A percentile compares a stretch with the other conserved stretches of the same genome.
Evolutionary conservation across 1,139 yeast genomes (phyloP).

Genomic region (Suhomyces guaymorum): DNA sequence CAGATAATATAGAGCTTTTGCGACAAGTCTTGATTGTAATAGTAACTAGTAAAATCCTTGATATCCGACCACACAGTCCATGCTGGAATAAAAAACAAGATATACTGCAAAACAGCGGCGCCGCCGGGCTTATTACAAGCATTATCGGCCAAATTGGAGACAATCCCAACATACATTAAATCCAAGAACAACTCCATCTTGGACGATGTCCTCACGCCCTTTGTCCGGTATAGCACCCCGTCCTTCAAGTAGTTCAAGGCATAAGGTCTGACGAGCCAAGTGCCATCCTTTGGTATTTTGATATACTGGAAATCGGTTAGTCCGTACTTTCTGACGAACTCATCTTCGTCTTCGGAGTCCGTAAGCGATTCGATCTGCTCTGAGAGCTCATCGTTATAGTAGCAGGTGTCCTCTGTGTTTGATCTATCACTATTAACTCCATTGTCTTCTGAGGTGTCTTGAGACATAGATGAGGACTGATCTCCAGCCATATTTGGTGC

Average conservation of each 20-base stretch:
- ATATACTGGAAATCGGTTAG: conserved; percentile 52
- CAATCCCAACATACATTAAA: conserved; percentile 64
- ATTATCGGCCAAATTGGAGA: conserved; percentile 57
- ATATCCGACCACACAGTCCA: conserved; percentile 68
- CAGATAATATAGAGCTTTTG: conserved; percentile 57
- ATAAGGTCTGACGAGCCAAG: conserved; percentile 56
- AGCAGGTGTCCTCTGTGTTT: too few relatives aligned
- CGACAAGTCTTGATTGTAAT: conserved; percentile 60
- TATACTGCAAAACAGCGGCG: conserved; percentile 46
- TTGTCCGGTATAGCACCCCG: conserved; percentile 57
- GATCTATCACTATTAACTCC: too few relatives aligned
- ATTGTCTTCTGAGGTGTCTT: too few relatives aligned
- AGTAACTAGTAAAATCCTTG: conserved; percentile 65
- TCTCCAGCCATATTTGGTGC: too few relatives aligned
- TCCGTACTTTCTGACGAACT: conserved; percentile 52
- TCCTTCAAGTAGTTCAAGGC: conserved; percentile 64
- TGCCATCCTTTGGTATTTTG: conserved; percentile 41
- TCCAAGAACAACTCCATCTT: conserved; percentile 62
- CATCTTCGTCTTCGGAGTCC: conserved; percentile 46
- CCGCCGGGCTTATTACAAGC: conserved; percentile 57
- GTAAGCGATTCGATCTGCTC: conserved; percentile 19
- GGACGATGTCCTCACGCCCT: conserved; percentile 53
- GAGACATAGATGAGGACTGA: too few relatives aligned
- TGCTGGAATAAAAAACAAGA: conserved; percentile 56
- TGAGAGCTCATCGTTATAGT: not conserved